Conservation (phyloP, 1,284 basidiomycete species). For the Trichosporon ovoides region DNA sequence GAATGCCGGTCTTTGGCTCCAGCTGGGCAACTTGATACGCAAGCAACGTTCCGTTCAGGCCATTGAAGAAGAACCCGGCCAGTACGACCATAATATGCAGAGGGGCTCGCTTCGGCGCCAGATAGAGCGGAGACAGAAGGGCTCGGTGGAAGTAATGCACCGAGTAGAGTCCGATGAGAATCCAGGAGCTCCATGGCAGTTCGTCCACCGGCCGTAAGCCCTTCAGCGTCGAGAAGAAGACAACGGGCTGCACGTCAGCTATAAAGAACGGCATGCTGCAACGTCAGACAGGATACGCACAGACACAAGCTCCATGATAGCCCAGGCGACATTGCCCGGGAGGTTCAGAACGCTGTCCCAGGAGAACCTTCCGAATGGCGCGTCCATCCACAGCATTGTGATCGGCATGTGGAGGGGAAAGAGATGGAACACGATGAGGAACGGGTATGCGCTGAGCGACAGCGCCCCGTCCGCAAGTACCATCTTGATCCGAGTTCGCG, state of each 20-base stretch:
- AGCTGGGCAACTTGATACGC: conserved; percentile 11
- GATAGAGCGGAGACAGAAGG: conserved; percentile 66
- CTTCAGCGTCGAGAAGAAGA: conserved; percentile 47
- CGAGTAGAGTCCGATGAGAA: conserved; percentile 54
- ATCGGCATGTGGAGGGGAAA: conserved; percentile 49
- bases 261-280: neutral
- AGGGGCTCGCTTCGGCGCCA: conserved; percentile 72
- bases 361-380: conserved; percentile 72
- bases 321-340: conserved; percentile 61
- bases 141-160: conserved; percentile 80
- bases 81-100: conserved; percentile 65
- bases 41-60: conserved; percentile 30
- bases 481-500: no score
- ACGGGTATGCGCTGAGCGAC: conserved; percentile 15
- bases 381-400: conserved; percentile 53
- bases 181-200: neutral
- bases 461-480: neutral
- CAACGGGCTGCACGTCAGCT: neutral
- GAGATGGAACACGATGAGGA: conserved; percentile 43
- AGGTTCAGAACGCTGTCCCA: conserved; percentile 52
- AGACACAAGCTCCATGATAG: conserved; percentile 76
- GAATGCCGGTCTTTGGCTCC: neutral
- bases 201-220: neutral
- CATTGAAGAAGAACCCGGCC: conserved; percentile 55
- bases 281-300: conserved; percentile 52